Evolutionary conservation across 106 monocot species (phyloP), one percentile per base, ranked within the genome.

Genomic region (Dactylorhiza incarnata): DNA sequence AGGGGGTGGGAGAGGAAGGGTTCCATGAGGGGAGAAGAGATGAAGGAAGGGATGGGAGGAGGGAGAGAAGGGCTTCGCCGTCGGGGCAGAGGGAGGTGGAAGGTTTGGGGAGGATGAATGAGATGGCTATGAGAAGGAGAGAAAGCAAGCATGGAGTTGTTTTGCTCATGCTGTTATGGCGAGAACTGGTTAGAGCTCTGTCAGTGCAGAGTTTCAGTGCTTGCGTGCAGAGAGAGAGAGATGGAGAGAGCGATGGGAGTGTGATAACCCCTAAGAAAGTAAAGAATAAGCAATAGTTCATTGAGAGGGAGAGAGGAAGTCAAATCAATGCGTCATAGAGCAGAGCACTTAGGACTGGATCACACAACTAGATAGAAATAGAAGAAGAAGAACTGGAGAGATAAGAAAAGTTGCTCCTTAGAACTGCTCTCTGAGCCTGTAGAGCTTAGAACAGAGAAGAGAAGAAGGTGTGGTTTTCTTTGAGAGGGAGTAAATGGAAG

Each of bases 11-110:
- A 17, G 79, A 53, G 23, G 78, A 63, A 14, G 93, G 83, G 79
- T 89, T 59, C 96, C 96, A 97, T 51, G 93, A 89, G 1, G 88
- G 91, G 13, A 89, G 84, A 12, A 63, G 26, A 3, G 86, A 7
- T 9, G 45, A 37, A n/a, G 77, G 45, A 37, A 69, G 45, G 17
- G 87, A 19, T 1, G 80, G 20, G 5, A 91, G 24, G 62, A 92
- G 82, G 48, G 90, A 86, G 62, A 92, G 87, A 3, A 93, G 84
- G 7, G 81, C 87, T 56, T 87, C 49, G 45, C 92, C 86, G 15
- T 89, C 89, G 0, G 82, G 79, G 67, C 90, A 92, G 67, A 95
- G 86, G 3, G 81, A 50, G 16, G 65, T n/a, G 2, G 74, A 23
- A 7, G 63, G 29, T 5, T 61, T 71, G n/a, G n/a, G 20, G 29